Base-by-base conservation (phyloP, 495 filamentous ascomycete genomes). In the Neurospora tetrasperma region DNA sequence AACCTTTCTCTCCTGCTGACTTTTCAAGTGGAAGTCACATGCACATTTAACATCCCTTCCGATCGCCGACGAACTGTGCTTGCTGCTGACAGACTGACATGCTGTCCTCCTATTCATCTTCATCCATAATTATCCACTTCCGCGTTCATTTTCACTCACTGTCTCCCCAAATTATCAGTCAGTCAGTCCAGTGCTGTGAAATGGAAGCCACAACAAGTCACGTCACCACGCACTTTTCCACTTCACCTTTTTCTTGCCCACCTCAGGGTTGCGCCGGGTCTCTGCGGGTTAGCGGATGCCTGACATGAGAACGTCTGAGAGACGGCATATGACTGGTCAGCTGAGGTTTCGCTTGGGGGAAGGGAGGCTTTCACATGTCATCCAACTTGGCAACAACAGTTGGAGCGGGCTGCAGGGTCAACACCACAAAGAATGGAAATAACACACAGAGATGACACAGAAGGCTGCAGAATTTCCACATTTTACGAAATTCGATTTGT, bases 211-310 rank as follows among this genome's bases (percentile, higher is more conserved):
- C 46, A 54, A 54, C 10, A 54, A 54, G 46, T 54, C 46, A 54
- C 46, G 46, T 54, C 46, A 54, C 20, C 46, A 54, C 46, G 2
- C 46, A 54, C 46, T 6, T 27, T 54, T 23, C 46, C 46, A 23
- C 44, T 23, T 48, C 44, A 48, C 4, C n/a, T n/a, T n/a, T n/a
- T n/a, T n/a, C n/a, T n/a, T n/a, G n/a, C n/a, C n/a, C n/a, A n/a
- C n/a, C n/a, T 20, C 20, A 20, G 23, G 44, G 10, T 12, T 31
- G 27, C 12, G 70, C 73, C 12, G 70, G 75, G 43, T 75, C 66
- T 68, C 43, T 73, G 70, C 75, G 77, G 76, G 72, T 62, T 71
- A 77, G 76, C 73, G 76, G 77, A 76, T 73, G 54, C 5, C 54
- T 5, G 54, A 31, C 12, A 35, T 62, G 54, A 62, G 12, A 31